Percentiles rank a stretch among this genome's conserved stretches.
These are phyloP conservation scores for Chrysanthemum lavandulifolium DNA, from an alignment of 129 eudicot genomes.

Conservation along the genomic window DNA sequence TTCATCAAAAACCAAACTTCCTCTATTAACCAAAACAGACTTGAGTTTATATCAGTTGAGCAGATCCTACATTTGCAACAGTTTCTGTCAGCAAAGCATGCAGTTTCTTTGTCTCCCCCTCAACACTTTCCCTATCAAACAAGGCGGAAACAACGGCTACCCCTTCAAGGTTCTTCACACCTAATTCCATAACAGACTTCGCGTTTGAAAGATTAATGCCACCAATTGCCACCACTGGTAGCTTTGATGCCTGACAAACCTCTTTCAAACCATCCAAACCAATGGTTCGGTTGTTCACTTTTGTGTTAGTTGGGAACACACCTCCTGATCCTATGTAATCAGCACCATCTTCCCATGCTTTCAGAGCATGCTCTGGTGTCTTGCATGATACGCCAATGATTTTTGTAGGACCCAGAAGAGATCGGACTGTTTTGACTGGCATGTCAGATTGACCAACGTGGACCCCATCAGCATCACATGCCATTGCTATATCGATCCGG, in stretches of 20 bases:
- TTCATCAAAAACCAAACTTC: slow-evolving; percentile 11
- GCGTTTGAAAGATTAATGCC: slow-evolving; percentile 76
- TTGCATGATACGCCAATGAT: slow-evolving; percentile 93
- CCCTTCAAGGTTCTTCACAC: slow-evolving; percentile 58
- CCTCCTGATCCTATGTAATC: slow-evolving; percentile 96
- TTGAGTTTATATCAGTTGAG: not conserved
- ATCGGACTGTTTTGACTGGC: slow-evolving; percentile 61
- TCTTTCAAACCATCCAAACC: slow-evolving; percentile 76
- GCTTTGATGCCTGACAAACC: slow-evolving; percentile 71
- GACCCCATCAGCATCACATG: slow-evolving; percentile 87
- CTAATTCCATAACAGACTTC: slow-evolving; percentile 56
- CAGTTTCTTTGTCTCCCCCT: slow-evolving; percentile 46
- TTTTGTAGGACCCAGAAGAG: slow-evolving; percentile 82
- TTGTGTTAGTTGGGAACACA: slow-evolving; percentile 84
- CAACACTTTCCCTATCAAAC: slow-evolving; percentile 76
- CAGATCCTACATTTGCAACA: slow-evolving; percentile 9
- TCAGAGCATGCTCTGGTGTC: slow-evolving; percentile 72
- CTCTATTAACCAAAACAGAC: not conserved
- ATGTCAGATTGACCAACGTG: slow-evolving; percentile 95
- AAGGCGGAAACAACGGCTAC: slow-evolving; percentile 93
- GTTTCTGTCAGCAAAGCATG: slow-evolving; percentile 43
- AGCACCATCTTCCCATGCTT: slow-evolving; percentile 77
- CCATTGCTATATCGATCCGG: slow-evolving; percentile 76
- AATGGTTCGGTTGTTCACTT: slow-evolving; percentile 70
- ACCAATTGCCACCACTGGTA: slow-evolving; percentile 96